Percentiles rank a stretch among this genome's conserved stretches.
Conservation (phyloP, 116 monocot species). For the Thalassia testudinum region DNA sequence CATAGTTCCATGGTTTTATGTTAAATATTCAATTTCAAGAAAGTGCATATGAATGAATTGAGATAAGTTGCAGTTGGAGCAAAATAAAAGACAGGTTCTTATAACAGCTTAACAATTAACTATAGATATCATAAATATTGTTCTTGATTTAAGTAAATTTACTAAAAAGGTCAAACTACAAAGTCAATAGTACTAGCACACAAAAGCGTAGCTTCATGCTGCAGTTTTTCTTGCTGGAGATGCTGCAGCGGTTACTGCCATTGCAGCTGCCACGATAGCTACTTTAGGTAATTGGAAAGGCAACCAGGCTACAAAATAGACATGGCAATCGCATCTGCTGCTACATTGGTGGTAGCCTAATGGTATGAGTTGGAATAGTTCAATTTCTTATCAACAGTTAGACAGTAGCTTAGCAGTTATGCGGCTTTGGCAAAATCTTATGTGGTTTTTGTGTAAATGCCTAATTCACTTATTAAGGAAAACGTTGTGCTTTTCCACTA, state of each 20-base stretch:
- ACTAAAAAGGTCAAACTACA: too few species aligned
- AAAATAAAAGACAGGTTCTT: too few species aligned
- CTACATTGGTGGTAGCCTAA: conserved; percentile 71
- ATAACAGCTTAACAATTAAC: too few species aligned
- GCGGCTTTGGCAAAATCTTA: neutral
- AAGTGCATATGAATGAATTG: too few species aligned
- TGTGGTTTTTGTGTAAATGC: neutral
- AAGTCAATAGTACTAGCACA: too few species aligned
- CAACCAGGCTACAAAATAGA: conserved; percentile 39
- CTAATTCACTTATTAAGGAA: neutral
- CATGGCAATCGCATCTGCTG: conserved; percentile 76
- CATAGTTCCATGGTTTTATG: too few species aligned
- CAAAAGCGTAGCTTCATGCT: conserved; percentile 69
- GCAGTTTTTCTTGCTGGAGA: conserved; percentile 61
- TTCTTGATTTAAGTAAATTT: too few species aligned
- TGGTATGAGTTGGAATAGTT: conserved; percentile 39
- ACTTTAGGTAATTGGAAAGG: conserved; percentile 18
- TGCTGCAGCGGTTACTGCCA: conserved; percentile 38
- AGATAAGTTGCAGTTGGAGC: too few species aligned
- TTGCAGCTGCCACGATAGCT: conserved; percentile 34
- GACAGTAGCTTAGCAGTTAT: neutral
- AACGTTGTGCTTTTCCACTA: neutral
- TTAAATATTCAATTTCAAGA: too few species aligned
- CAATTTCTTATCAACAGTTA: too few species aligned
- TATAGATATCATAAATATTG: too few species aligned